Percentiles rank a stretch among this genome's conserved stretches.
These are phyloP conservation scores for Novymonas esmeraldas DNA, from an alignment of 208 protist genomes.

Conservation along the genomic window DNA sequence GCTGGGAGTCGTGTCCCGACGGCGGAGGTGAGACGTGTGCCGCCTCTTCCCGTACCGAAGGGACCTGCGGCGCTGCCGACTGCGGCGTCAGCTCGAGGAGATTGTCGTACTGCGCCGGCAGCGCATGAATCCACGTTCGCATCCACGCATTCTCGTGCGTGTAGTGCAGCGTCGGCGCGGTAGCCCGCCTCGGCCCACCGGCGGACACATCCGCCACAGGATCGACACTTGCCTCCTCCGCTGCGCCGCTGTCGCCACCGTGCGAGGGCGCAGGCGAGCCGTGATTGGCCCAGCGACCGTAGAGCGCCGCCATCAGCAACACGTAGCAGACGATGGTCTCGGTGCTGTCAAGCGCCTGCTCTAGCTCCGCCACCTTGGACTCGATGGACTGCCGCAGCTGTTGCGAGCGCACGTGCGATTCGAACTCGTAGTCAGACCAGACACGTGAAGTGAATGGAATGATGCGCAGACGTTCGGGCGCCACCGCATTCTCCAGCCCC, in stretches of 20 bases:
- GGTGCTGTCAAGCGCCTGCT: slow-evolving; percentile 42
- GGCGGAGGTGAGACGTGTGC: not conserved
- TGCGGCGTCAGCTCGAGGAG: slow-evolving; percentile 69
- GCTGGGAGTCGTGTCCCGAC: too few relatives aligned
- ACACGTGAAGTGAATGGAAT: slow-evolving; percentile 30
- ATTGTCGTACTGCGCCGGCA: slow-evolving; percentile 83
- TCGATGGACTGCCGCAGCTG: slow-evolving; percentile 18
- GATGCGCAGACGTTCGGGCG: slow-evolving; percentile 2
- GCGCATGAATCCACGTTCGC: slow-evolving; percentile 60
- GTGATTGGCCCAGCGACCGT: slow-evolving; percentile 37
- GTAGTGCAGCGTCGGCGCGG: slow-evolving; percentile 25
- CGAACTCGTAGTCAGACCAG: slow-evolving; percentile 28
- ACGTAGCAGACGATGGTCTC: slow-evolving; percentile 82
- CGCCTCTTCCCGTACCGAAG: not conserved
- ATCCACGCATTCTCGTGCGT: slow-evolving; percentile 75
- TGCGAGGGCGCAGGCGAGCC: not conserved
- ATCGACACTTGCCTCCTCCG: not conserved
- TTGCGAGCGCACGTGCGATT: slow-evolving; percentile 18
- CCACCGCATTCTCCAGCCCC: too few relatives aligned
- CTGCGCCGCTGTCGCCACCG: not conserved
- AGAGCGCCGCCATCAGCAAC: slow-evolving; percentile 53
- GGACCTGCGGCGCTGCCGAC: too few relatives aligned
- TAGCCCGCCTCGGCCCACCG: not conserved
- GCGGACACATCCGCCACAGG: not conserved
- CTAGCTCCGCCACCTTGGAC: slow-evolving; percentile 40